phyloP scores from a whole-genome alignment of 1,284 basidiomycete species.

The Moniliophthora roreri region DNA sequence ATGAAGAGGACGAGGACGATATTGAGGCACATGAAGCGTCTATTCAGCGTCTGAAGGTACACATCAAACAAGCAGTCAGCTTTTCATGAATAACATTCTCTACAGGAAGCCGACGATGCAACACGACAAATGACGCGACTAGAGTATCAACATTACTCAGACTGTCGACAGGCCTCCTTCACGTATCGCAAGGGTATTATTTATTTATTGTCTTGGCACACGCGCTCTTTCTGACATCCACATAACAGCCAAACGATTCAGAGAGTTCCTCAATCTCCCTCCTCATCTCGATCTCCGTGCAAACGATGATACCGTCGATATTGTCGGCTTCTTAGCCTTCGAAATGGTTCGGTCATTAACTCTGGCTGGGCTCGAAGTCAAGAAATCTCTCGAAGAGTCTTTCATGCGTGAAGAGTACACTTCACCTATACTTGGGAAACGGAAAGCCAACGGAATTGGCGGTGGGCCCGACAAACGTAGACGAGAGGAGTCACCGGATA shows the following conservation, averaged over 20 bases:
- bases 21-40: constrained; percentile 95
- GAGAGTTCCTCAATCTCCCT: constrained; percentile 93
- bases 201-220: neutral
- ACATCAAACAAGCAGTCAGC: constrained; percentile 13
- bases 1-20: constrained; percentile 95
- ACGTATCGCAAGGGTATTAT: constrained; percentile 93
- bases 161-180: constrained; percentile 96
- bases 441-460: constrained; percentile 49
- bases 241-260: constrained; percentile 84
- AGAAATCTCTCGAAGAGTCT: constrained; percentile 75
- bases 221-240: neutral
- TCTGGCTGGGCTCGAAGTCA: constrained; percentile 81
- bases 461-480: constrained; percentile 60
- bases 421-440: constrained; percentile 66
- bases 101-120: constrained; percentile 90
- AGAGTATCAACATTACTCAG: constrained; percentile 97
- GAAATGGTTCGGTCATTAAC: constrained; percentile 96
- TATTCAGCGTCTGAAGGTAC: constrained; percentile 79
- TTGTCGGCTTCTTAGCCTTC: constrained; percentile 95
- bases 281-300: constrained; percentile 87
- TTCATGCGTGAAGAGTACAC: constrained; percentile 65
- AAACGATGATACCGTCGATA: constrained; percentile 95
- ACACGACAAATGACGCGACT: constrained; percentile 96
- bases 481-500: constrained; percentile 58
- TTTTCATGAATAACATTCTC: neutral